Evolutionary conservation across 2,329 filamentous ascomycete genomes (phyloP).

Genomic region (Fusarium cyanostomum): DNA sequence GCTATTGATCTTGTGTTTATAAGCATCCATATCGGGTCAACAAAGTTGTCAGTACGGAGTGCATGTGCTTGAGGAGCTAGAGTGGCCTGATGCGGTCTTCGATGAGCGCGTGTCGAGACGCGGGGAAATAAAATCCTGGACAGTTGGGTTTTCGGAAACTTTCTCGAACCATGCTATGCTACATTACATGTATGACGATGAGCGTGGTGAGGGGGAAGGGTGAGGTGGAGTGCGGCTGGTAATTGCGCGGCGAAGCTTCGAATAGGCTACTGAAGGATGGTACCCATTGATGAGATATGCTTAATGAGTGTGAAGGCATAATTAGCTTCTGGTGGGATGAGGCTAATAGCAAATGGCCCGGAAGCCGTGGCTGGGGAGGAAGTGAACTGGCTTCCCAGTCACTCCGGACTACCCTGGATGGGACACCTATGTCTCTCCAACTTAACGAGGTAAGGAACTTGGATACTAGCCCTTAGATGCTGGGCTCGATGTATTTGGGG

Average conservation of each 20-base stretch:
- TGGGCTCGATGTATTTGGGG: too few species aligned
- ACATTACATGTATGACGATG: background rate
- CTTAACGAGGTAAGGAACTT: too few species aligned
- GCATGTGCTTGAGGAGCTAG: background rate
- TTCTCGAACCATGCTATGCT: background rate
- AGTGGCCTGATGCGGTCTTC: constrained; percentile 5
- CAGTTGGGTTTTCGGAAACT: constrained; percentile 15
- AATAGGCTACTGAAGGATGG: background rate
- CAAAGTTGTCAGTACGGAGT: background rate
- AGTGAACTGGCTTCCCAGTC: too few species aligned
- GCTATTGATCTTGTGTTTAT: background rate
- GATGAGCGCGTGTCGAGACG: constrained; percentile 17
- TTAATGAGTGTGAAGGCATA: too few species aligned
- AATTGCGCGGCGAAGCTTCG: background rate
- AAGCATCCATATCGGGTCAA: background rate
- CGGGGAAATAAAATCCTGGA: constrained; percentile 11
- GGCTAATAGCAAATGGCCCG: too few species aligned
- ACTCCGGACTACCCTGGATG: too few species aligned
- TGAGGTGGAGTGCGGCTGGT: background rate
- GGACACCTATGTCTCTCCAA: too few species aligned
- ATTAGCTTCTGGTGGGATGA: too few species aligned
- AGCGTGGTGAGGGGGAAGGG: background rate
- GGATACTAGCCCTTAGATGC: too few species aligned
- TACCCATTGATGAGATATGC: background rate
- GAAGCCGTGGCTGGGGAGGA: too few species aligned